Percentiles rank a stretch among this genome's conserved stretches.
phyloP scores from a whole-genome alignment of 2,329 filamentous ascomycete genomes.

The Neophaeococcomyces aloes region DNA sequence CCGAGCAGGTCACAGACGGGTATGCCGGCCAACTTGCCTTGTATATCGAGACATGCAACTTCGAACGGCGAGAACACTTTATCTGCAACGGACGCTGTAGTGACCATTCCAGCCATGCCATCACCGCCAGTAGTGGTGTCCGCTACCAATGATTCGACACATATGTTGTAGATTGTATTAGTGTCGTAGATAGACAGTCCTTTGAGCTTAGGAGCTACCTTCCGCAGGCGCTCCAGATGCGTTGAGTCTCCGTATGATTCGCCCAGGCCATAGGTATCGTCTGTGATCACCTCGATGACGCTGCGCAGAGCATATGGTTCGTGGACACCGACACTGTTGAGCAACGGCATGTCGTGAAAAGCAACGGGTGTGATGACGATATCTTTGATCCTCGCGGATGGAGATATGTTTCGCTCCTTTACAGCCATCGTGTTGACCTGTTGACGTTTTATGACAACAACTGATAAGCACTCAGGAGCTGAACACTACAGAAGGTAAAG shows the following conservation, averaged over 20 bases:
- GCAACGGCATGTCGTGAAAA: slow-evolving; percentile 37
- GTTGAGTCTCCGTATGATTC: slow-evolving; percentile 35
- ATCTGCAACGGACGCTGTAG: slow-evolving; percentile 32
- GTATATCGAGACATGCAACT: slow-evolving; percentile 35
- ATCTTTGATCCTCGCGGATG: slow-evolving; percentile 25
- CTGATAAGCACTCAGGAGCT: no score
- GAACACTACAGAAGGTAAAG: no score
- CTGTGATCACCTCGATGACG: slow-evolving; percentile 32
- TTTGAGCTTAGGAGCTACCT: slow-evolving; percentile 20
- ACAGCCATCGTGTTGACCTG: no score
- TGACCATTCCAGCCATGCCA: slow-evolving; percentile 32
- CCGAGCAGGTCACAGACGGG: slow-evolving; percentile 34
- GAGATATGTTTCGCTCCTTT: slow-evolving; percentile 9
- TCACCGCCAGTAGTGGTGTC: slow-evolving; percentile 22
- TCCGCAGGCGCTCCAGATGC: slow-evolving; percentile 28
- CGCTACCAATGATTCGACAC: slow-evolving; percentile 15
- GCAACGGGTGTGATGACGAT: slow-evolving; percentile 36
- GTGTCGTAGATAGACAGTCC: slow-evolving; percentile 15
- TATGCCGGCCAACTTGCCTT: slow-evolving; percentile 32
- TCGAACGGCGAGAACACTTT: slow-evolving; percentile 37
- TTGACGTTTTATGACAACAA: no score
- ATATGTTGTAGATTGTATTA: slow-evolving; percentile 23
- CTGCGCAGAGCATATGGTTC: slow-evolving; percentile 35
- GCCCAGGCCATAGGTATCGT: slow-evolving; percentile 30
- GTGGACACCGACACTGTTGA: slow-evolving; percentile 37